phyloP scores from a whole-genome alignment of 2,329 filamentous ascomycete species.

The Cladosporium austrohemisphaericum region DNA sequence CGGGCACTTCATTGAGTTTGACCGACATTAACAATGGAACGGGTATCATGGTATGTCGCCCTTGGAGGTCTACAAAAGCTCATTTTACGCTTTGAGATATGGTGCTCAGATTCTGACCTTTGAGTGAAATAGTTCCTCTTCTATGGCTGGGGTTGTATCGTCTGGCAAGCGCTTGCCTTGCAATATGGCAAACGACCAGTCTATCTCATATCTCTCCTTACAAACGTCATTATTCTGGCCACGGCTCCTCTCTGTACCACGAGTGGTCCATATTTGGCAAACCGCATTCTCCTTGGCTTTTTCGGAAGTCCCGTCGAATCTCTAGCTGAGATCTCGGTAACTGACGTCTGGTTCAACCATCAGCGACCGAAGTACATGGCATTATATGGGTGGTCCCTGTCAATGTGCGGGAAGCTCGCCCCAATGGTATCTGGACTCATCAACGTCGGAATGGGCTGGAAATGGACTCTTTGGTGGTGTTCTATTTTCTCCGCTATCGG shows the following conservation, averaged over 20 bases:
- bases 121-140: constrained; percentile 41
- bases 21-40: constrained; percentile 47
- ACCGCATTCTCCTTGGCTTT: constrained; percentile 47
- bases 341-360: constrained; percentile 30
- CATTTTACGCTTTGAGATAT: too few relatives aligned
- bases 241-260: constrained; percentile 45
- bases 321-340: constrained; percentile 37
- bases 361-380: constrained; percentile 30
- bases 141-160: constrained; percentile 45
- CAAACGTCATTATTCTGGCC: constrained; percentile 39
- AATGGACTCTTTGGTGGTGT: constrained; percentile 50
- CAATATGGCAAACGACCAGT: constrained; percentile 50
- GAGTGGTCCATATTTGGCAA: constrained; percentile 47
- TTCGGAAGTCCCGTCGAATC: constrained; percentile 48
- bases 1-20: constrained; percentile 46
- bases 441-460: constrained; percentile 47
- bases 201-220: constrained; percentile 44
- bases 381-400: constrained; percentile 27
- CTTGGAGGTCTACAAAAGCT: too few relatives aligned
- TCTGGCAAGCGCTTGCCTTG: constrained; percentile 53
- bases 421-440: constrained; percentile 52
- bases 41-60: constrained; percentile 30
- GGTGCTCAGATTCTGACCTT: constrained; percentile 18
- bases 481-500: constrained; percentile 51
- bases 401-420: constrained; percentile 23